These are phyloP conservation scores for Flagelloscypha sp. DNA, from an alignment of 768 basidiomycete genomes.

Conservation along the genomic window DNA sequence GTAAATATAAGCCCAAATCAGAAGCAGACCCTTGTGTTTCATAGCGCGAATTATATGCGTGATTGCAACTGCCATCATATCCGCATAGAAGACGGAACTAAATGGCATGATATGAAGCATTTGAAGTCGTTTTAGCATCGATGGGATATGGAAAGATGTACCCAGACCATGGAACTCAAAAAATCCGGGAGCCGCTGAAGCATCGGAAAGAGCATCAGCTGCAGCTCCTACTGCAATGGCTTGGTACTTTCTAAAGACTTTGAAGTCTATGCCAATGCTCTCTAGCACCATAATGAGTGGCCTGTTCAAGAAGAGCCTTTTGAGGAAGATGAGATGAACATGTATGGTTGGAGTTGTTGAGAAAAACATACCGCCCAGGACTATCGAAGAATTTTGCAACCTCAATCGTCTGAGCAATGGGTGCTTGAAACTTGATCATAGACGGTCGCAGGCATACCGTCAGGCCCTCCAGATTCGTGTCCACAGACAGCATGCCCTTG, in stretches of 20 bases:
- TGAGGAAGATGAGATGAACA: background rate
- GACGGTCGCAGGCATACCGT: constrained; percentile 45
- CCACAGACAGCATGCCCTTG: constrained; percentile 59
- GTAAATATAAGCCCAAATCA: background rate
- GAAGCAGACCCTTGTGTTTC: constrained; percentile 37
- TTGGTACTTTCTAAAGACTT: constrained; percentile 48
- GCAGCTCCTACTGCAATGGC: constrained; percentile 42
- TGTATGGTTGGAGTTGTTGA: background rate
- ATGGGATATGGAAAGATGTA: constrained; percentile 45
- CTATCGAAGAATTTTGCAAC: constrained; percentile 58
- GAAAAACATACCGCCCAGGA: constrained; percentile 44
- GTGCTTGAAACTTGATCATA: constrained; percentile 62
- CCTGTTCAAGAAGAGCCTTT: constrained; percentile 32
- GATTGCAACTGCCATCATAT: constrained; percentile 44
- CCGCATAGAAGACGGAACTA: constrained; percentile 39
- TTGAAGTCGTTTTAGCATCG: constrained; percentile 39
- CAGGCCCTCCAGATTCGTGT: constrained; percentile 42
- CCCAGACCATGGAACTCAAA: constrained; percentile 54
- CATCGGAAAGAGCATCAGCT: constrained; percentile 29
- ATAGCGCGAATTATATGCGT: constrained; percentile 57
- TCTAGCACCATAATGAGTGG: constrained; percentile 61
- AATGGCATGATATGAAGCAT: constrained; percentile 36
- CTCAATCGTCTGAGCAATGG: constrained; percentile 41
- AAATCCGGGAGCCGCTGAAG: constrained; percentile 37
- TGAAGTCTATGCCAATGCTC: constrained; percentile 48